phyloP scores from a whole-genome alignment of 1,139 yeast genomes.

The Candida gigantensis region DNA sequence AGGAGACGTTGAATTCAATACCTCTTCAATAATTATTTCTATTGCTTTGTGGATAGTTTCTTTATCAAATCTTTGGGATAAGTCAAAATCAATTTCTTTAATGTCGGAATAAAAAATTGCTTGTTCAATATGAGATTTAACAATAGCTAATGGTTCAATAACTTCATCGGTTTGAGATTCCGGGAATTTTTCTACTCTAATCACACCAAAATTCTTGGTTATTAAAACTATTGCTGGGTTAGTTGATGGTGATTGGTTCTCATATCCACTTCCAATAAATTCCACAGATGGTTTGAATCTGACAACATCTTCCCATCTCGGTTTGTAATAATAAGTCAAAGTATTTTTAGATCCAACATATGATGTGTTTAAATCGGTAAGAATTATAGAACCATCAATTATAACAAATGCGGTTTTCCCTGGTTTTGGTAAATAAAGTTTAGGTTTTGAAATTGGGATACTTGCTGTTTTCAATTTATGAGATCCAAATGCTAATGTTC shows the following conservation, averaged over 20 bases:
- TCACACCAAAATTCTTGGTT: conserved; percentile 62
- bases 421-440: conserved; percentile 60
- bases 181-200: conserved; percentile 56
- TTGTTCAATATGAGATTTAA: conserved; percentile 78
- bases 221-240: conserved; percentile 51
- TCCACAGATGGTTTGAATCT: conserved; percentile 53
- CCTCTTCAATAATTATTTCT: conserved; percentile 50
- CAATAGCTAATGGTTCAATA: conserved; percentile 36
- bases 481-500: conserved; percentile 59
- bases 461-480: conserved; percentile 44
- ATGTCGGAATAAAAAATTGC: conserved; percentile 64
- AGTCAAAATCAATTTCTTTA: conserved; percentile 57
- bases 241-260: conserved; percentile 29
- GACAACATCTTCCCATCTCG: conserved; percentile 80
- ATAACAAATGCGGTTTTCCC: conserved; percentile 64
- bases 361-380: conserved; percentile 58
- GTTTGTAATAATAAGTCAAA: conserved; percentile 43
- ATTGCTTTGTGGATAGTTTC: conserved; percentile 52
- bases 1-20: conserved; percentile 48
- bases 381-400: conserved; percentile 59
- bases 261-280: conserved; percentile 64
- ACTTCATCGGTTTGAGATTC: conserved; percentile 18
- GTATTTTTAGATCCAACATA: conserved; percentile 31
- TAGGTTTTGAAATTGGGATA: conserved; percentile 43
- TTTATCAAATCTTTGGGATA: conserved; percentile 32